Conservation (phyloP, 805 yeast species). For the Myxozyma sirexii region DNA sequence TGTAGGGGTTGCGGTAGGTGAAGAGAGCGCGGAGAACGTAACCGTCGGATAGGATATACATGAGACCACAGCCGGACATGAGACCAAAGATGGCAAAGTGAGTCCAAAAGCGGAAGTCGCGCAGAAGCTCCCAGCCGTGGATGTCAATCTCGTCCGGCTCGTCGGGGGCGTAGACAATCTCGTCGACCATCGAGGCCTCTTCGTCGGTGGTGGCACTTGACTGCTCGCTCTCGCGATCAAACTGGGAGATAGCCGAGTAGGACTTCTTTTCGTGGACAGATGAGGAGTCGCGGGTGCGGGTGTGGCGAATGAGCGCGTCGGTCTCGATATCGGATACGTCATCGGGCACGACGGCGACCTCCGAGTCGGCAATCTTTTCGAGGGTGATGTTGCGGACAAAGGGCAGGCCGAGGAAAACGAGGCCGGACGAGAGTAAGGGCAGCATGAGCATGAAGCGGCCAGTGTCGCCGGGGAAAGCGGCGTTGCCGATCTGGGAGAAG, state of each 20-base stretch:
- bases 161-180: slow-evolving; percentile 9
- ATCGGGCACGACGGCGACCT: slow-evolving; percentile 19
- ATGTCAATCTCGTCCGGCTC: slow-evolving; percentile 28
- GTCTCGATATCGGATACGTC: slow-evolving; percentile 25
- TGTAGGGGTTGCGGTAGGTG: slow-evolving; percentile 27
- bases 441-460: slow-evolving; percentile 47
- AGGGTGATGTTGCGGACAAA: slow-evolving; percentile 32
- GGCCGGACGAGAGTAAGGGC: slow-evolving; percentile 32
- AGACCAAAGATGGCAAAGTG: slow-evolving; percentile 56
- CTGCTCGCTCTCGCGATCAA: slow-evolving; percentile 13
- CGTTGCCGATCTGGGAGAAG: slow-evolving; percentile 58
- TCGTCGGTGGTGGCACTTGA: slow-evolving; percentile 5
- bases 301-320: slow-evolving; percentile 27
- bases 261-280: slow-evolving; percentile 6
- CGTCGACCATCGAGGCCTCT: slow-evolving; percentile 27
- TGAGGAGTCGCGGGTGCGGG: slow-evolving; percentile 7
- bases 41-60: slow-evolving; percentile 76
- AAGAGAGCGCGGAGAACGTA: slow-evolving; percentile 61
- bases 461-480: slow-evolving; percentile 61
- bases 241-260: slow-evolving; percentile 28
- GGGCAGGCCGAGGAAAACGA: slow-evolving; percentile 34
- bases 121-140: slow-evolving; percentile 31
- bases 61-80: slow-evolving; percentile 68
- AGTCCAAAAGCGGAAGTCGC: slow-evolving; percentile 51
- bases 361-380: slow-evolving; percentile 25